Evolutionary conservation across 1,139 yeast genomes (phyloP), one percentile per base, ranked within the genome.

Genomic region (Lodderomyces oxycetoniae): DNA sequence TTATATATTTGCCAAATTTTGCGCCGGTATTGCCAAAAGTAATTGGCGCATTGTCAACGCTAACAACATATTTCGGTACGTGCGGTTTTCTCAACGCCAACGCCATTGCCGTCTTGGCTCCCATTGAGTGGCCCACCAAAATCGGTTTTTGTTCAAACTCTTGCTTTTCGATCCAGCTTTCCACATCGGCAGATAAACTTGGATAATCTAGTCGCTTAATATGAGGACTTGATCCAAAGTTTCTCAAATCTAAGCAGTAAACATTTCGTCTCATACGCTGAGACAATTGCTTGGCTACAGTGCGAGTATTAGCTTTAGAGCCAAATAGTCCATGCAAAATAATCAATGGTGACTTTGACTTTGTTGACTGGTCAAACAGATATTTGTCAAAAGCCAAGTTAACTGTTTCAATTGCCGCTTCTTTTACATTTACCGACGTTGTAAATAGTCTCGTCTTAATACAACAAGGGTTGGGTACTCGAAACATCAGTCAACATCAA

Each of bases 31-130:
- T 75, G 2, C 75, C 59, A 16, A 79, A 67, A 34, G 78, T 77
- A 1, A 85, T 73, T 0, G 98, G 98, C 0, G 96, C 88, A 55
- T 88, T 91, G 51, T 91, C 98, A 4, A 91, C 95, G 3, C 91
- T 64, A 5, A 91, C 74, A 29, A 88, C 48, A 61, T 79, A 71
- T 22, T 74, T 66, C 3, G 82, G 79, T 15, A 80, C 47, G 1
- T 76, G 73, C 0, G 94, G 94, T 16, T 75, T 65, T 34, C 87
- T 67, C 41, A 91, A 63, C 0, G 89, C 81, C 4, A 85, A 66
- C 0, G 91, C 87, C 97, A 91, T 89, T 3, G 84, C 96, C 0
- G 89, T 74, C 52, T 91, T 91, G 7, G 96, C 97, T 5, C 98
- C 98, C 96, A 91, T 88, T 0, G 96, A 88, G 57, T 89, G 97